Base-by-base conservation (phyloP, 768 basidiomycete genomes). In the Suillus placidus region DNA sequence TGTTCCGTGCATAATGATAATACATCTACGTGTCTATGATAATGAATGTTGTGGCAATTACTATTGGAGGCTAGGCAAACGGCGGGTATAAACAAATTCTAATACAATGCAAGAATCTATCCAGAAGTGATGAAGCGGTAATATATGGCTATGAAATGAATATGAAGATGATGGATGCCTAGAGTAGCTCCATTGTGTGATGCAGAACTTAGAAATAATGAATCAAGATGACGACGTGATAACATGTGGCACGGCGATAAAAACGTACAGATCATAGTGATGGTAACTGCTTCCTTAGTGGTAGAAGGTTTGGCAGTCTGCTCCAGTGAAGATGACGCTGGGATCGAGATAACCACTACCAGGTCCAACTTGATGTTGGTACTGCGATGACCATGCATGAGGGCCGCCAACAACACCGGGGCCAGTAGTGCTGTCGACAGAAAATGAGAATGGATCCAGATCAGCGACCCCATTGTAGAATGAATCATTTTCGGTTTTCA, bases 391-490 rank as follows among this genome's bases (percentile, higher is more conserved):
- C 77, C 76, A 77, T 6, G 60, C 67, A 37, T 67, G 67, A 16
- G 65, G 66, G 3, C 73, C 57, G 0, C 67, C 67, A 34, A 67
- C 54, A n/a, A 74, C 60, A 30, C 57, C 68, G 1, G 73, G 61
- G 23, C 66, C 66, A 3, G 68, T 57, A 57, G 68, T 49, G 9
- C 66, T 62, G 20, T 73, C 71, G 5, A 68, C 77, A 45, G 79
- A 78, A 72, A 85, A 87, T 49, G 76, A 79, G 72, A 87, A 87
- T 32, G 82, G 85, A 63, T 86, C 85, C 40, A 84, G 69, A 49
- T 87, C 85, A 20, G 76, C 73, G 30, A 77, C 71, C 34, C 73
- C 74, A 42, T 79, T 77, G 64, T 81, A 85, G 62, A 83, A 83
- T 1, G 79, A 75, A 14, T 81, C 80, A 14, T 73, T 67, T 16